Evolutionary conservation across 2,329 filamentous ascomycete species (phyloP).

Genomic region (Fonsecaea multimorphosa): DNA sequence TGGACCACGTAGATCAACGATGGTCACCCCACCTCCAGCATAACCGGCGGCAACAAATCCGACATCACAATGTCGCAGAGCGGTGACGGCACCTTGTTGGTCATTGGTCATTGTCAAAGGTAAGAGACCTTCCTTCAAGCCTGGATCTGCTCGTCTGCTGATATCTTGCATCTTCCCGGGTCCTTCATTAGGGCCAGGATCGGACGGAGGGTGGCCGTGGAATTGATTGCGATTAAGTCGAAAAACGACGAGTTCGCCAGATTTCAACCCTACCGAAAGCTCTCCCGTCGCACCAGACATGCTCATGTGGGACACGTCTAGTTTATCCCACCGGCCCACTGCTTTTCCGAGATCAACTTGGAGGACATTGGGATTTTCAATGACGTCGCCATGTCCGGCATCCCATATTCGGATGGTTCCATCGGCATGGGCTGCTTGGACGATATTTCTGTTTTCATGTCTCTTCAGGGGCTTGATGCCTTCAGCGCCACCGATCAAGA

Average conservation of each 20-base stretch:
- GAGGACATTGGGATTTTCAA: conserved; percentile 81
- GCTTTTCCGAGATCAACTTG: conserved; percentile 88
- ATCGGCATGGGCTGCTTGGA: conserved; percentile 87
- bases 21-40: conserved; percentile 76
- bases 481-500: conserved; percentile 80
- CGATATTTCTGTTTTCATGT: conserved; percentile 81
- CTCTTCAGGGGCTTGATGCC: conserved; percentile 72
- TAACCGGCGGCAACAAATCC: conserved; percentile 90
- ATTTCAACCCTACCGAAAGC: conserved; percentile 77
- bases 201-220: conserved; percentile 62
- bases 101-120: conserved; percentile 83
- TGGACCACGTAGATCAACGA: conserved; percentile 88
- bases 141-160: conserved; percentile 71
- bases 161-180: conserved; percentile 78
- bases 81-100: conserved; percentile 79
- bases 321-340: conserved; percentile 75
- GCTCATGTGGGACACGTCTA: conserved; percentile 79
- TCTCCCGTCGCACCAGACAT: conserved; percentile 83
- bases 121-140: conserved; percentile 78
- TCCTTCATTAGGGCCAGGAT: conserved; percentile 61
- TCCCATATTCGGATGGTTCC: conserved; percentile 94
- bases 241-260: conserved; percentile 86
- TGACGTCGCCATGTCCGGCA: conserved; percentile 85
- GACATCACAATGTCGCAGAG: conserved; percentile 83
- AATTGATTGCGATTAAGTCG: conserved; percentile 83